Conservation (phyloP, 352 stramenopile genomes). For the Globisporangium polare region DNA sequence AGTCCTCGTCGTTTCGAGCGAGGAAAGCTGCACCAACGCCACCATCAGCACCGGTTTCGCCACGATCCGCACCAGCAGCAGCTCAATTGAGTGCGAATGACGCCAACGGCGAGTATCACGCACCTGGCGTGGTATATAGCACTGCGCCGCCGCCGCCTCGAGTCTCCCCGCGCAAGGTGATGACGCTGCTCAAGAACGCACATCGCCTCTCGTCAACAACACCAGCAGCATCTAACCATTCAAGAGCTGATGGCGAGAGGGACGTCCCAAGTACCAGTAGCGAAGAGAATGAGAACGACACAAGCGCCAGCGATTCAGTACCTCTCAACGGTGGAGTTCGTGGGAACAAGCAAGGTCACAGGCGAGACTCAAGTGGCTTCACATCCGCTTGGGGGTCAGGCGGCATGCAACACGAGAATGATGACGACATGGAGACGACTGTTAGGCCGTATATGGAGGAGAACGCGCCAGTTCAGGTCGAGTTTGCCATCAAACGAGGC, state of each 20-base stretch:
- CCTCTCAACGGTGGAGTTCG: neutral
- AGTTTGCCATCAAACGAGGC: slow-evolving; percentile 12
- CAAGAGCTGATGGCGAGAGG: neutral
- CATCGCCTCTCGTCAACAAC: slow-evolving; percentile 13
- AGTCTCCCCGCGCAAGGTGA: slow-evolving; percentile 33
- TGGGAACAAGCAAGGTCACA: neutral
- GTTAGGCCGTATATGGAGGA: neutral
- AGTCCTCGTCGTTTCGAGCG: slow-evolving; percentile 3
- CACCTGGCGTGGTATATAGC: slow-evolving; percentile 25
- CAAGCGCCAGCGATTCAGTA: too few species aligned
- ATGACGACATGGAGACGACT: neutral
- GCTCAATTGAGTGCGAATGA: neutral
- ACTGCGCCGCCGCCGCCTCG: slow-evolving; percentile 8
- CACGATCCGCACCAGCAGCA: neutral
- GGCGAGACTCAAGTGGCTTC: neutral
- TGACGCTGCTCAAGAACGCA: slow-evolving; percentile 27
- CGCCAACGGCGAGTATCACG: neutral
- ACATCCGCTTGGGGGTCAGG: neutral
- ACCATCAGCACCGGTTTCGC: neutral
- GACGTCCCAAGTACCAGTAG: neutral
- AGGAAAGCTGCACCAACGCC: neutral
- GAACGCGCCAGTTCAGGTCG: slow-evolving; percentile 15
- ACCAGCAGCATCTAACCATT: neutral
- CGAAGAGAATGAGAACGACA: neutral
- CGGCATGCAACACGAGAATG: neutral